These are phyloP conservation scores for Williopsis jadinii DNA, from an alignment of 1,139 yeast genomes.

Conservation along the genomic window DNA sequence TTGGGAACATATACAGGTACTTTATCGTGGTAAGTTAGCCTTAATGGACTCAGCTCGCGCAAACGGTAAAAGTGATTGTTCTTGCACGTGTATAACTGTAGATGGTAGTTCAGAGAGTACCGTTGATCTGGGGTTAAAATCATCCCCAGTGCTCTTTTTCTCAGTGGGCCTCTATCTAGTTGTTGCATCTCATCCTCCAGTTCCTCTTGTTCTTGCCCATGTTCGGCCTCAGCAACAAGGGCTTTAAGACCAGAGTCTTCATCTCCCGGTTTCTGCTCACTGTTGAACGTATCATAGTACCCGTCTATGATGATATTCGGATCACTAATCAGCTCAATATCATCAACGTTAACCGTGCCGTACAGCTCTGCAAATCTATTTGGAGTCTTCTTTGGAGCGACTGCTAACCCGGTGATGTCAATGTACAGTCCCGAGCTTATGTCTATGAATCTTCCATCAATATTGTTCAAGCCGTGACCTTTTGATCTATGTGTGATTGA, in stretches of 20 bases:
- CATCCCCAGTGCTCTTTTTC: too few species aligned
- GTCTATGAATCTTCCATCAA: slow-evolving; percentile 59
- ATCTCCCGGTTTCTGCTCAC: too few species aligned
- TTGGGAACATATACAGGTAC: slow-evolving; percentile 38
- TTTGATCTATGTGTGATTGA: slow-evolving; percentile 30
- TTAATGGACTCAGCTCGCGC: slow-evolving; percentile 38
- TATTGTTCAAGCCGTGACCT: slow-evolving; percentile 37
- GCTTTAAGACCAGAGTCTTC: too few species aligned
- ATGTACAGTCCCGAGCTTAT: slow-evolving; percentile 47
- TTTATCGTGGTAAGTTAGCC: slow-evolving; percentile 44
- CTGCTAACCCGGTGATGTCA: slow-evolving; percentile 42
- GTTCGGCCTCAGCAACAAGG: too few species aligned
- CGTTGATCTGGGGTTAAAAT: too few species aligned
- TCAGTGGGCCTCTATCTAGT: too few species aligned
- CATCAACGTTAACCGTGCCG: slow-evolving; percentile 18
- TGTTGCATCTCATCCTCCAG: too few species aligned
- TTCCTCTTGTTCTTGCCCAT: too few species aligned
- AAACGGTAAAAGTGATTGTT: slow-evolving; percentile 41
- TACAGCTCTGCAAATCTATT: slow-evolving; percentile 10
- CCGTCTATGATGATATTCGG: slow-evolving; percentile 26
- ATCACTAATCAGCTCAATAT: slow-evolving; percentile 30
- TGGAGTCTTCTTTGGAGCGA: slow-evolving; percentile 14
- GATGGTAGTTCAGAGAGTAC: slow-evolving; percentile 16
- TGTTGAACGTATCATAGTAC: slow-evolving; percentile 12
- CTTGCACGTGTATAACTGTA: slow-evolving; percentile 38